phyloP scores from a whole-genome alignment of 2,329 filamentous ascomycete species.

The Stagonosporopsis vannaccii region DNA sequence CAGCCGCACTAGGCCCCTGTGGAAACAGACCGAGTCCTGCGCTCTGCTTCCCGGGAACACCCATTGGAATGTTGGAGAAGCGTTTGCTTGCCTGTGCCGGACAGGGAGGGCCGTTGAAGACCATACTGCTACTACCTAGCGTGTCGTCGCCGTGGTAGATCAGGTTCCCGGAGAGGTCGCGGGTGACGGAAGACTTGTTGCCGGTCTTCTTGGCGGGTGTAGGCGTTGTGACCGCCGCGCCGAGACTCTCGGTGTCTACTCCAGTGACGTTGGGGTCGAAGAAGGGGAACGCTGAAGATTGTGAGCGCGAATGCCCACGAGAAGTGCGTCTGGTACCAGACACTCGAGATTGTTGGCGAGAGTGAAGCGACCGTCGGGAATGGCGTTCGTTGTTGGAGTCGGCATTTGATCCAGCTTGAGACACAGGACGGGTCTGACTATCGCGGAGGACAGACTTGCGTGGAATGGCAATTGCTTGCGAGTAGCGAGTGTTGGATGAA shows the following conservation, averaged over 20 bases:
- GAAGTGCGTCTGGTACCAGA: conserved; percentile 25
- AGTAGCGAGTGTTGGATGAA: conserved; percentile 4
- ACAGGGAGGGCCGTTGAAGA: conserved; percentile 7
- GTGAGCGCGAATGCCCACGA: conserved; percentile 32
- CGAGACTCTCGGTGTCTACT: conserved; percentile 12
- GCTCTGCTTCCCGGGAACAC: conserved; percentile 1
- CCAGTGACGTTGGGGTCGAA: conserved; percentile 29
- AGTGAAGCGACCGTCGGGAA: conserved; percentile 35
- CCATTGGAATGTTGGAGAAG: conserved; percentile 1
- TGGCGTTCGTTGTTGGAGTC: conserved; percentile 30
- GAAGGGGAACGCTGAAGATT: conserved; percentile 41
- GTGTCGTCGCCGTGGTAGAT: conserved; percentile 28
- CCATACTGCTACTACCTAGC: conserved; percentile 29
- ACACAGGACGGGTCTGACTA: conserved; percentile 3
- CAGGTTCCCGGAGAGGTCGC: conserved; percentile 32
- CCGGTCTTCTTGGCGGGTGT: not conserved
- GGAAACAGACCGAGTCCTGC: conserved; percentile 24
- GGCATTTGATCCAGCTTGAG: conserved; percentile 14
- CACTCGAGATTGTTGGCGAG: conserved; percentile 29
- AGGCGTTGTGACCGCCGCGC: conserved; percentile 12
- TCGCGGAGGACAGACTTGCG: conserved; percentile 18
- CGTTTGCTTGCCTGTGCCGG: conserved; percentile 12
- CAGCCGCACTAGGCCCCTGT: conserved; percentile 20
- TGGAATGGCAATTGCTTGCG: conserved; percentile 17
- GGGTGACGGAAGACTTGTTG: conserved; percentile 16